Evolutionary conservation across 2,329 filamentous ascomycete genomes (phyloP).

Genomic region (Colletotrichum sp.): DNA sequence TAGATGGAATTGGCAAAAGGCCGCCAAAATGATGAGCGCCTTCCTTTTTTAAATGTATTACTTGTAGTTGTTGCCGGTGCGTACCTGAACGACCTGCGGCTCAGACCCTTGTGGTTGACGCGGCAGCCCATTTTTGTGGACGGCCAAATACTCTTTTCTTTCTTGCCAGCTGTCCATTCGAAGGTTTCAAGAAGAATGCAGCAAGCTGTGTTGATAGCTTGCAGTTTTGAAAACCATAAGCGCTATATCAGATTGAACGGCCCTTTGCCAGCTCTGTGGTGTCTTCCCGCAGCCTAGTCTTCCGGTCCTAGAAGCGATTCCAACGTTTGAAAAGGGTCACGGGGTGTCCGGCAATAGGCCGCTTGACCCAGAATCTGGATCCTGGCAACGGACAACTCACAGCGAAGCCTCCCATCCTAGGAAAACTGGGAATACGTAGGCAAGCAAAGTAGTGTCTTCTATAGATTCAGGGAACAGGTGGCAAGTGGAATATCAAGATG

Average conservation of each 20-base stretch:
- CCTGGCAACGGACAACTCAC: not conserved
- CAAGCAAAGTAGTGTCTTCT: not conserved
- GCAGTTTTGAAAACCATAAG: too few relatives aligned
- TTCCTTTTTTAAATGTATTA: not conserved
- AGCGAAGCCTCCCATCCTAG: not conserved
- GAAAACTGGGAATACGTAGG: not conserved
- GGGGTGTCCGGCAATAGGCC: too few relatives aligned
- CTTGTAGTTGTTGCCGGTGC: not conserved
- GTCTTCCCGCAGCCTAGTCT: too few relatives aligned
- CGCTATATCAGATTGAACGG: too few relatives aligned
- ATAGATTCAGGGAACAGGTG: not conserved
- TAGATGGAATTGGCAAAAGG: accelerated
- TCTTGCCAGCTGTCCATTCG: not conserved
- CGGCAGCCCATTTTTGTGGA: not conserved
- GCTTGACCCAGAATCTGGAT: not conserved
- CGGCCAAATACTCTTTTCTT: not conserved
- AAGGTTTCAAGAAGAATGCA: not conserved
- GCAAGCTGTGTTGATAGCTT: not conserved
- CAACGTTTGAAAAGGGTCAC: too few relatives aligned
- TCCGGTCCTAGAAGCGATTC: too few relatives aligned
- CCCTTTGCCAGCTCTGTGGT: too few relatives aligned
- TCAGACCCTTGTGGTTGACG: not conserved
- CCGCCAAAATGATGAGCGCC: not conserved
- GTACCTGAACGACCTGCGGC: not conserved
- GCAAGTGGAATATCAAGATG: not conserved